Evolutionary conservation across 768 basidiomycete genomes (phyloP), one percentile per base, ranked within the genome.

Genomic region (Rhodotorula diobovata): DNA sequence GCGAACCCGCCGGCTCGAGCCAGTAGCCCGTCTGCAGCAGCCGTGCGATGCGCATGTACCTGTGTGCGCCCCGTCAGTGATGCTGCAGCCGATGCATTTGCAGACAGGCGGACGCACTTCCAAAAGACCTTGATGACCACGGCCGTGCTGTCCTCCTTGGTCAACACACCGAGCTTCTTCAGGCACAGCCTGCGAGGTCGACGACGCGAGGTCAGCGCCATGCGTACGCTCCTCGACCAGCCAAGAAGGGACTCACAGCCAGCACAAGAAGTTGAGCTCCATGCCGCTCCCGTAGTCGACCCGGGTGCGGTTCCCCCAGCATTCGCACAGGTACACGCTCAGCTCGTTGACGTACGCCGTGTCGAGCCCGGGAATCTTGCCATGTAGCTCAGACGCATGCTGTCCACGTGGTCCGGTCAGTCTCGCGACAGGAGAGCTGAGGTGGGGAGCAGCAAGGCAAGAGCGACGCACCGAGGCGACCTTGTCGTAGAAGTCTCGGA

Each of bases 231-330:
- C 46, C 3, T 21, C 15, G 46, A 48, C 14, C 3, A 25, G 11
- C 25, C 8, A 51, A 56, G 55, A 8, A 12, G 20, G 12, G 20
- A 83, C 91, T 75, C 79, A 96, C 94, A 98, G 79, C 93, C 93
- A 97, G 77, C 94, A 97, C 6, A 98, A 70, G 78, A 97, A 99
- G 81, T 97, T 95, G 55, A 98, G 84, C 79, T 99, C 96, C 95
- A 98, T 98, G 23, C 96, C 96, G 77, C 93, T 96, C n/a, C 96
- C 96, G 81, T 99, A 99, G 81, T 99, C 96, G 64, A 99, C 93
- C 16, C 96, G 84, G 59, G 89, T 86, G 39, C 89, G 83, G 79
- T 90, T 96, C 1, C 96, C 96, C 94, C 94, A 98, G 25, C 88
- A 82, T 78, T 94, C 91, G 48, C 83, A 81, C 77, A 98, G 89